Evolutionary conservation across 441 rosid species (phyloP).

Genomic region (Adansonia gregorii): DNA sequence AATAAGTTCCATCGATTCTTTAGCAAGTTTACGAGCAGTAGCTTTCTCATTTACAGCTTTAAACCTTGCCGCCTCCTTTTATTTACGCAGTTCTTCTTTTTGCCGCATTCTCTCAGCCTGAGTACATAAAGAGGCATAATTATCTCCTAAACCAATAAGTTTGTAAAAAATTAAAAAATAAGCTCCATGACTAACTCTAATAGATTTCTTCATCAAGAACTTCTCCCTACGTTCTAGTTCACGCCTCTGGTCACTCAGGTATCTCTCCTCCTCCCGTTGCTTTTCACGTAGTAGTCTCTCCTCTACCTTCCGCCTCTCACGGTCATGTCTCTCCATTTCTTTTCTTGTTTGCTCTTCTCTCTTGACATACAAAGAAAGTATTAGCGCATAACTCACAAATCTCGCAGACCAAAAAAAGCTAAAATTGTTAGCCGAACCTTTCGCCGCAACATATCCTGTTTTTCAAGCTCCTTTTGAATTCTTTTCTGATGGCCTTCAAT

Average conservation of each 20-base stretch:
- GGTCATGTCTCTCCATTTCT: slow-evolving; percentile 90
- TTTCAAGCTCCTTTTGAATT: slow-evolving; percentile 86
- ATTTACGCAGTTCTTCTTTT: slow-evolving; percentile 82
- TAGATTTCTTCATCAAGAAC: slow-evolving; percentile 77
- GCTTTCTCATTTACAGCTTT: slow-evolving; percentile 96
- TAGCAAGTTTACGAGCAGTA: slow-evolving; percentile 85
- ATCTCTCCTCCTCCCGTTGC: slow-evolving; percentile 95
- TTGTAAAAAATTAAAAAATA: background rate
- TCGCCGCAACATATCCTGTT: slow-evolving; percentile 79
- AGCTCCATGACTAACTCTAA: slow-evolving; percentile 57
- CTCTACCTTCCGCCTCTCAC: slow-evolving; percentile 94
- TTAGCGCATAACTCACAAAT: slow-evolving; percentile 27
- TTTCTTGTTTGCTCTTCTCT: slow-evolving; percentile 90
- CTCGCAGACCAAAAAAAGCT: slow-evolving; percentile 20
- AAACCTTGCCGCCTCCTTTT: slow-evolving; percentile 82
- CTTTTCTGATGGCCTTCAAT: slow-evolving; percentile 87
- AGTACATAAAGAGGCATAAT: slow-evolving; percentile 21
- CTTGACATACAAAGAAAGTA: slow-evolving; percentile 41
- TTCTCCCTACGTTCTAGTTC: slow-evolving; percentile 89
- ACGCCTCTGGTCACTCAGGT: slow-evolving; percentile 79
- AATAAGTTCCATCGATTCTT: slow-evolving; percentile 81
- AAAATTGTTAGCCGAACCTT: slow-evolving; percentile 54
- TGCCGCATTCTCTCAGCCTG: slow-evolving; percentile 89
- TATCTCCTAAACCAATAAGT: slow-evolving; percentile 22
- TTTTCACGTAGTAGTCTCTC: slow-evolving; percentile 86